Evolutionary conservation across 148 eudicot species (phyloP).

Genomic region (Cornus controversa): DNA sequence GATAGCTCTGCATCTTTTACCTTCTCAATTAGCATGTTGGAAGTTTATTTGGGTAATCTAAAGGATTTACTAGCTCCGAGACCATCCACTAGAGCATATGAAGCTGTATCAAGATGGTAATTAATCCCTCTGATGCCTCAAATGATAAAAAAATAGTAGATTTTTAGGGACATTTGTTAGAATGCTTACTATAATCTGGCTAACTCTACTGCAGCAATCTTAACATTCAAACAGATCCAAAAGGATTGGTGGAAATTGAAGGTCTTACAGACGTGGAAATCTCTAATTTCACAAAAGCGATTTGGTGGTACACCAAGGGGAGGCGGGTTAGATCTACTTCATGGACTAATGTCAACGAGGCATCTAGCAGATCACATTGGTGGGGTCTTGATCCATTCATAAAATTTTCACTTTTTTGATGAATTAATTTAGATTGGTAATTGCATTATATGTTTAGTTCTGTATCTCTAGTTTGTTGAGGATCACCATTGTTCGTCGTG

Average conservation of each 20-base stretch:
- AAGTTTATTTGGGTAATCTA: constrained; percentile 70
- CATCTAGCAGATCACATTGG: constrained; percentile 84
- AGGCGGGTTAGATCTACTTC: constrained; percentile 71
- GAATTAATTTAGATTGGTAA: constrained; percentile 27
- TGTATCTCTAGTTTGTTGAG: constrained; percentile 59
- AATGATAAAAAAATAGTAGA: neutral
- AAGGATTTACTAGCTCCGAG: constrained; percentile 60
- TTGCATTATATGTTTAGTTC: constrained; percentile 48
- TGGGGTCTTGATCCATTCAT: constrained; percentile 30
- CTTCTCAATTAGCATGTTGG: constrained; percentile 75
- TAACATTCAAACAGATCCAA: constrained; percentile 65
- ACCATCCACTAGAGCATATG: constrained; percentile 37
- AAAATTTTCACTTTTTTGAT: neutral
- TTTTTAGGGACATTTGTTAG: neutral
- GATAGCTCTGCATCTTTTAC: constrained; percentile 37
- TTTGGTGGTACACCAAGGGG: constrained; percentile 73
- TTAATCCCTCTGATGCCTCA: neutral
- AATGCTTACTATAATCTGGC: constrained; percentile 8
- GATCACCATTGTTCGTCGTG: constrained; percentile 64
- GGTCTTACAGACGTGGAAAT: constrained; percentile 60
- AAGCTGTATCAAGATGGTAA: constrained; percentile 59
- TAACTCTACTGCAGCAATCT: constrained; percentile 47
- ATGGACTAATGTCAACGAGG: constrained; percentile 66
- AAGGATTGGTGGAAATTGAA: constrained; percentile 67
- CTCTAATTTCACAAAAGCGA: constrained; percentile 61